Percentiles rank a stretch among this genome's conserved stretches.
These are phyloP conservation scores for Penicillium paradoxum DNA, from an alignment of 495 filamentous ascomycete genomes.

Conservation along the genomic window DNA sequence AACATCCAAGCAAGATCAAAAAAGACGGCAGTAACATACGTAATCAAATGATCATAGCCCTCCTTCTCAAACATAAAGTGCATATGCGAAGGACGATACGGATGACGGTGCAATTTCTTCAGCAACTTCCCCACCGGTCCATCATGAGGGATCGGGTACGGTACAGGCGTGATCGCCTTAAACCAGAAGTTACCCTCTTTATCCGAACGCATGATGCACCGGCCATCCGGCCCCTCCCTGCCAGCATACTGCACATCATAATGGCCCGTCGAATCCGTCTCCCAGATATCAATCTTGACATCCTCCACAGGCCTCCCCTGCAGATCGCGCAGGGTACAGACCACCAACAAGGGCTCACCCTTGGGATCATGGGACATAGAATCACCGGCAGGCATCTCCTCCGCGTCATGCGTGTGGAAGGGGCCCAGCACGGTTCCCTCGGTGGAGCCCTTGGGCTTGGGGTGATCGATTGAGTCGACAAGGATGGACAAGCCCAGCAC, in stretches of 20 bases:
- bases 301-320: constrained; percentile 59
- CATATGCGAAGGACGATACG: constrained; percentile 81
- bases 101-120: constrained; percentile 64
- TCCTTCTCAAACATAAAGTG: constrained; percentile 93
- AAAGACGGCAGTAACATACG: constrained; percentile 48
- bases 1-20: background rate
- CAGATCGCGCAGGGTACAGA: constrained; percentile 71
- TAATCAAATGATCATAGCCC: constrained; percentile 81
- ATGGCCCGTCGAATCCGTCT: constrained; percentile 78
- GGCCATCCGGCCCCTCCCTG: constrained; percentile 66
- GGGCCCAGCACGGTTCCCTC: constrained; percentile 89
- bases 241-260: constrained; percentile 87
- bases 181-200: constrained; percentile 79
- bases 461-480: constrained; percentile 88
- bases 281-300: constrained; percentile 89
- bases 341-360: constrained; percentile 60
- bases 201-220: constrained; percentile 72
- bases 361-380: constrained; percentile 63
- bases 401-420: constrained; percentile 90
- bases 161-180: constrained; percentile 78
- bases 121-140: constrained; percentile 83
- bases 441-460: constrained; percentile 68
- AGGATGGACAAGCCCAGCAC: constrained; percentile 84
- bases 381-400: constrained; percentile 56
- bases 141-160: constrained; percentile 86